These are phyloP conservation scores for Phyllosticta capitalensis DNA, from an alignment of 2,329 filamentous ascomycete genomes.

Conservation along the genomic window DNA sequence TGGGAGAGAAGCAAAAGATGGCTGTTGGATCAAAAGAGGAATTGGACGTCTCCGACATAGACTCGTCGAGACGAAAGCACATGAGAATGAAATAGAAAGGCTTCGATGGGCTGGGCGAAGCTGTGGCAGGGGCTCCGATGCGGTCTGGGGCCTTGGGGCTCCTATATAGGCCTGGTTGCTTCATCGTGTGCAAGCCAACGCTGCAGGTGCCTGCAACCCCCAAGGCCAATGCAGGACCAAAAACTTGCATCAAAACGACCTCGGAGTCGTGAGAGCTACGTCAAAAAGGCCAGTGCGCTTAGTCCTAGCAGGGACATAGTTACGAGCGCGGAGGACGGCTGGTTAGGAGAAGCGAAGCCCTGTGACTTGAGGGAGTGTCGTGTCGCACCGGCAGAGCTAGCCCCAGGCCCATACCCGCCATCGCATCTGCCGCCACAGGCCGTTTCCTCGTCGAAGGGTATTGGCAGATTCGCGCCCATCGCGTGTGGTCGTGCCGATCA, in stretches of 20 bases:
- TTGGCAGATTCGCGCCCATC: not conserved
- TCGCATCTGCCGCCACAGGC: not conserved
- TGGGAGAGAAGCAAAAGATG: not conserved
- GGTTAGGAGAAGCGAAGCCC: not conserved
- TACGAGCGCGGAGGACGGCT: not conserved
- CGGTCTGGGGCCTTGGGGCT: not conserved
- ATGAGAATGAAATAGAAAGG: not conserved
- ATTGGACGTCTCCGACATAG: not conserved
- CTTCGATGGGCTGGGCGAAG: not conserved
- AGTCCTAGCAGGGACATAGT: not conserved
- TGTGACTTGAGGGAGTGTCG: not conserved
- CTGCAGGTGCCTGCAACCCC: not conserved
- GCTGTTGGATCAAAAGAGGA: not conserved
- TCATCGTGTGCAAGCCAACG: not conserved
- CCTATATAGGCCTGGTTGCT: not conserved
- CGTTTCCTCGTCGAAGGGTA: not conserved
- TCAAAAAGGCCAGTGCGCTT: not conserved
- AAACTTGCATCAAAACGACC: not conserved
- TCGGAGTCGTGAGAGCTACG: not conserved
- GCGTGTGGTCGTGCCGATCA: not conserved
- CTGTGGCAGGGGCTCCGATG: not conserved
- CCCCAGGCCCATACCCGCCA: not conserved
- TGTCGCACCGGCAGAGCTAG: not conserved
- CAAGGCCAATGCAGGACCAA: not conserved
- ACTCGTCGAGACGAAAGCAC: not conserved